phyloP scores from a whole-genome alignment of 2,329 filamentous ascomycete genomes.

The Xylariaceae sp. region DNA sequence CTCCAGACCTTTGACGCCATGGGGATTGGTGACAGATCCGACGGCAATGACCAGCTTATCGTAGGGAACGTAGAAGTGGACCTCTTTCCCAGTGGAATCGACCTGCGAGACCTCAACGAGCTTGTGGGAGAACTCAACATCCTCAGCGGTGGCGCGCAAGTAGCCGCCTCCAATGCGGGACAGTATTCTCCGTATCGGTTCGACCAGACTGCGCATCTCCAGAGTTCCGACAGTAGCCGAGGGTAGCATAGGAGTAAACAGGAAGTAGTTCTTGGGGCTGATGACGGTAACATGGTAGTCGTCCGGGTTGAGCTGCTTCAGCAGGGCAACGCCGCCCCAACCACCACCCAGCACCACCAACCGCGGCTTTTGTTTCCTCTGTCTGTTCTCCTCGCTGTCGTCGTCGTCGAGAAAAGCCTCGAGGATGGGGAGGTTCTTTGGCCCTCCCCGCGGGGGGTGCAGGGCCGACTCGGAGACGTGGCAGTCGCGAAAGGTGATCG shows the following conservation, averaged over 20 bases:
- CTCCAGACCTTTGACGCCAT: slow-evolving; percentile 91
- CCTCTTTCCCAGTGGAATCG: slow-evolving; percentile 63
- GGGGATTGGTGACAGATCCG: slow-evolving; percentile 85
- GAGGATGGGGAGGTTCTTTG: slow-evolving; percentile 90
- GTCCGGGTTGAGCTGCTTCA: slow-evolving; percentile 83
- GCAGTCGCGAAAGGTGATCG: slow-evolving; percentile 60
- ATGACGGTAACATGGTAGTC: slow-evolving; percentile 96
- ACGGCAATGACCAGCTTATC: slow-evolving; percentile 93
- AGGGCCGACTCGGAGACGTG: slow-evolving; percentile 79
- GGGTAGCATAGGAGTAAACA: slow-evolving; percentile 97
- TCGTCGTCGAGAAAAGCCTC: slow-evolving; percentile 86
- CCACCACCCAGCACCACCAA: slow-evolving; percentile 89
- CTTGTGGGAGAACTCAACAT: slow-evolving; percentile 87
- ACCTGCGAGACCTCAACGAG: slow-evolving; percentile 77
- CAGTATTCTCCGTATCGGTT: slow-evolving; percentile 84
- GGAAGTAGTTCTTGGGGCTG: slow-evolving; percentile 90
- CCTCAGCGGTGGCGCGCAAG: slow-evolving; percentile 75
- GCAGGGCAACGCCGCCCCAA: slow-evolving; percentile 86
- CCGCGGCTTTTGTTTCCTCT: slow-evolving; percentile 79
- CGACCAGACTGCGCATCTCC: slow-evolving; percentile 82
- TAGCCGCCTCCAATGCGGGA: slow-evolving; percentile 77
- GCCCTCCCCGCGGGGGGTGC: slow-evolving; percentile 72
- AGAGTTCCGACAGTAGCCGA: slow-evolving; percentile 94
- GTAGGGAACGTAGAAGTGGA: slow-evolving; percentile 88
- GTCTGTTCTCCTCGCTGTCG: slow-evolving; percentile 62